A percentile compares a stretch with the other conserved stretches of the same genome.
These are phyloP conservation scores for Orbilia quercus DNA, from an alignment of 2,329 filamentous ascomycete species.

Conservation along the genomic window DNA sequence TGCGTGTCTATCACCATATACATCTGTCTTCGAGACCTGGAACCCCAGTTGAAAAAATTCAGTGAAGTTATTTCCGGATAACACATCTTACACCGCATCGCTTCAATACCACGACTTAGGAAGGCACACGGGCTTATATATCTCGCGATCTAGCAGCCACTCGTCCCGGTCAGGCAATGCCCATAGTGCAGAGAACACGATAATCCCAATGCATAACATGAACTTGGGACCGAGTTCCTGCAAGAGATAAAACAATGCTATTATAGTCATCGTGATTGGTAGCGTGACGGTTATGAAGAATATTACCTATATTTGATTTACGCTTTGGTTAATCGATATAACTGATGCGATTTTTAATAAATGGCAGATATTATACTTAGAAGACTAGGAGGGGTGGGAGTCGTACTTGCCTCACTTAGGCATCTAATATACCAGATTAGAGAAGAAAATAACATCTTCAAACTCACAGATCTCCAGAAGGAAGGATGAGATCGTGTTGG, in stretches of 20 bases:
- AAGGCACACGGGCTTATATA: slow-evolving; percentile 35
- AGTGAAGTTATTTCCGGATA: neutral
- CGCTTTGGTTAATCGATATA: neutral
- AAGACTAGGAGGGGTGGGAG: too few species aligned
- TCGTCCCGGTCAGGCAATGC: slow-evolving; percentile 28
- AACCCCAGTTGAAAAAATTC: too few species aligned
- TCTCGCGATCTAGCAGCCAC: slow-evolving; percentile 7
- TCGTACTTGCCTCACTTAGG: too few species aligned
- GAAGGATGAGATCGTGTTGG: too few species aligned
- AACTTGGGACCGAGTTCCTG: slow-evolving; percentile 33
- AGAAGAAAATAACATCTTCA: too few species aligned
- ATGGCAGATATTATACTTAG: too few species aligned
- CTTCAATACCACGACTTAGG: slow-evolving; percentile 21
- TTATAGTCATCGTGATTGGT: slow-evolving; percentile 20
- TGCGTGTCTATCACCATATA: too few species aligned
- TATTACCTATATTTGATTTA: slow-evolving; percentile 12
- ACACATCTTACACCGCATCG: neutral
- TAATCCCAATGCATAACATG: slow-evolving; percentile 32
- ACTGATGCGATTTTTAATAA: too few species aligned
- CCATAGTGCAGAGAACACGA: slow-evolving; percentile 32
- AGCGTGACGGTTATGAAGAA: slow-evolving; percentile 29
- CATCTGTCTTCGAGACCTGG: too few species aligned
- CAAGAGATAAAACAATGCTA: slow-evolving; percentile 16
- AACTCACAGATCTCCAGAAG: too few species aligned
- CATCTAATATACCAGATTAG: too few species aligned